These are phyloP conservation scores for Acorus gramineus DNA, from an alignment of 106 monocot genomes.

Conservation along the genomic window DNA sequence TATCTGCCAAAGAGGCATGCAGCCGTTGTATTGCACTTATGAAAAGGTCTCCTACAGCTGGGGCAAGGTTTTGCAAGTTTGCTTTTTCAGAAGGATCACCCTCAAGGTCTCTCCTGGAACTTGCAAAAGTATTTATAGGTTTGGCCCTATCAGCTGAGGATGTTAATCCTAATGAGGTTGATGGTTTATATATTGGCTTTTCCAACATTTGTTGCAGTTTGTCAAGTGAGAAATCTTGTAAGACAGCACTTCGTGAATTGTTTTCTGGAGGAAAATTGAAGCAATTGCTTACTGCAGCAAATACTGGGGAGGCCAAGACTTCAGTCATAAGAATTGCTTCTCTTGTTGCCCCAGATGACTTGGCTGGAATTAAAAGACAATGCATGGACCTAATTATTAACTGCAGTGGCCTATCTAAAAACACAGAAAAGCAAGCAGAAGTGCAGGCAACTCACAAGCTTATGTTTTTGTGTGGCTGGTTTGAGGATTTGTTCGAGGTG, in stretches of 20 bases:
- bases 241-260: conserved; percentile 32
- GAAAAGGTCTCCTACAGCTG: conserved; percentile 74
- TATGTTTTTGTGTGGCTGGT: conserved; percentile 52
- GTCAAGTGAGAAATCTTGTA: conserved; percentile 28
- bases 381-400: conserved; percentile 40
- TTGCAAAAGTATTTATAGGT: conserved; percentile 34
- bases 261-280: conserved; percentile 48
- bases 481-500: conserved; percentile 40
- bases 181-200: conserved; percentile 56
- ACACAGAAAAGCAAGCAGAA: conserved; percentile 44
- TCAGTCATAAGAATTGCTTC: conserved; percentile 62
- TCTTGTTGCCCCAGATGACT: conserved; percentile 34
- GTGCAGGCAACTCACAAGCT: conserved; percentile 49
- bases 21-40: conserved; percentile 63
- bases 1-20: conserved; percentile 55
- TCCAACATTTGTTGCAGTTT: conserved; percentile 56
- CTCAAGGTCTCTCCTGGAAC: conserved; percentile 60
- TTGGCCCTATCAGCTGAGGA: conserved; percentile 40
- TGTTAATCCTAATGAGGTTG: conserved; percentile 43
- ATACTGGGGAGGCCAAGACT: conserved; percentile 34
- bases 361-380: conserved; percentile 29
- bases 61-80: conserved; percentile 93
- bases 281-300: conserved; percentile 39
- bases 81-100: conserved; percentile 69
- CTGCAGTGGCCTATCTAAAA: conserved; percentile 31